These are phyloP conservation scores for Verticillium longisporum DNA, from an alignment of 2,329 filamentous ascomycete species.

Conservation along the genomic window DNA sequence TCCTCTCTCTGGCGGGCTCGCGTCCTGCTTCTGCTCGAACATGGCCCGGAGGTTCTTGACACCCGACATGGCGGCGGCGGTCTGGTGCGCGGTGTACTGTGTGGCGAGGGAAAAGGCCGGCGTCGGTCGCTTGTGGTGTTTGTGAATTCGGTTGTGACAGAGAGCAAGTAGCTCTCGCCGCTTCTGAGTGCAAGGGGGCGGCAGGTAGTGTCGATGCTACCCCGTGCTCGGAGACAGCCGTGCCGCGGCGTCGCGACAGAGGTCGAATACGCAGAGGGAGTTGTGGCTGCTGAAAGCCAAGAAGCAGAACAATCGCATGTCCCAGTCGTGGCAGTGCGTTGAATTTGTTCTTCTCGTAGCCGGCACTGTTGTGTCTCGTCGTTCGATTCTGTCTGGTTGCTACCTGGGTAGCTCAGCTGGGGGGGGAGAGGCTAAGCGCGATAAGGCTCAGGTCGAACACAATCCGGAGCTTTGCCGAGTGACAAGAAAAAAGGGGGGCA, in stretches of 20 bases:
- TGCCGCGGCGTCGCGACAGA: neutral
- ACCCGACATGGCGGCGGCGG: slow-evolving; percentile 50
- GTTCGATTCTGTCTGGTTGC: neutral
- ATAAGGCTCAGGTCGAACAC: neutral
- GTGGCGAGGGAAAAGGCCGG: neutral
- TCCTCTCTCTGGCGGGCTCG: slow-evolving; percentile 42
- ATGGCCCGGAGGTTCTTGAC: slow-evolving; percentile 72
- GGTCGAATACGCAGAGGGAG: neutral
- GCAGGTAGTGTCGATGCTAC: neutral
- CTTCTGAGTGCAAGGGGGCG: neutral
- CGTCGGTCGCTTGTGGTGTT: neutral
- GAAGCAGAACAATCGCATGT: neutral
- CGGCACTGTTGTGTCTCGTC: neutral
- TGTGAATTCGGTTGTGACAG: neutral
- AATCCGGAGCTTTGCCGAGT: neutral
- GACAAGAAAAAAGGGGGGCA: neutral
- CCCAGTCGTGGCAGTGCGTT: neutral
- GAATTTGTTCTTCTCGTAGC: neutral
- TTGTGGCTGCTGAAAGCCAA: neutral
- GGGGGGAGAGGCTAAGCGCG: neutral
- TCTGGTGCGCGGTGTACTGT: neutral
- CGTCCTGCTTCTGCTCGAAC: slow-evolving; percentile 67
- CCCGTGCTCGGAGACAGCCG: neutral
- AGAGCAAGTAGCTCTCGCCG: neutral
- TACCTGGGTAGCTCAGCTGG: neutral